Evolutionary conservation across 202 grass and related monocot genomes (phyloP), one percentile per base, ranked within the genome.

Genomic region (Elaeis oleifera): DNA sequence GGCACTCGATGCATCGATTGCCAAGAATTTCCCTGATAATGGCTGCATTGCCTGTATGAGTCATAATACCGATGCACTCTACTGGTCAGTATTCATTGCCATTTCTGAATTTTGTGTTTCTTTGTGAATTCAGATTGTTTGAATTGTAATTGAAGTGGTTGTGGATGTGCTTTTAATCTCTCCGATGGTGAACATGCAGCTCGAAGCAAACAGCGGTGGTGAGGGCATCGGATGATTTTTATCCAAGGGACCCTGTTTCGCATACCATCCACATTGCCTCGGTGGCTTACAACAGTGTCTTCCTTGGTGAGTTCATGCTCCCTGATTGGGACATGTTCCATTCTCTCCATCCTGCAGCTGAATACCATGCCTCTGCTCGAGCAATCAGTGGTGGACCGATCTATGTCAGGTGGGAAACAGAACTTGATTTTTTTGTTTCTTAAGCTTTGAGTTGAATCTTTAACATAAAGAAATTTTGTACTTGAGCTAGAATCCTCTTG

Each of bases 311-410:
- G 81, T 81, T 96, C 79, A 96, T 96, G 92, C 76, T 96, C 20
- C 92, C 87, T 27, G 87, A 91, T 57, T 97, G 92, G 87, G 92
- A 97, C 54, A 91, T 97, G 92, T 97, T 97, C 75, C 92, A 91
- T 59, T 91, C 92, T 5, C 81, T 79, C 2, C 92, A 97, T 63
- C 84, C 79, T 0, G 84, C 92, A 3, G 87, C 87, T 19, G 84
- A 91, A 49, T 97, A 91, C 66, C 92, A 97, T 14, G 92, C 80
- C 29, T 91, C 92, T 5, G 92, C 92, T 1, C 79, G 92, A 0
- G 92, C 92, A 0, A 97, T 97, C 52, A 97, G 92, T 13, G 87
- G 92, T 4, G 92, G 87, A 0, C 92, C 92, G 0, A 79, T 97
- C n/a, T 89, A 91, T 20, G 87, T 97, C 53, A 96, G 89, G 89